Conservation (phyloP, 129 eudicot genomes). For the Helianthus annuus region DNA sequence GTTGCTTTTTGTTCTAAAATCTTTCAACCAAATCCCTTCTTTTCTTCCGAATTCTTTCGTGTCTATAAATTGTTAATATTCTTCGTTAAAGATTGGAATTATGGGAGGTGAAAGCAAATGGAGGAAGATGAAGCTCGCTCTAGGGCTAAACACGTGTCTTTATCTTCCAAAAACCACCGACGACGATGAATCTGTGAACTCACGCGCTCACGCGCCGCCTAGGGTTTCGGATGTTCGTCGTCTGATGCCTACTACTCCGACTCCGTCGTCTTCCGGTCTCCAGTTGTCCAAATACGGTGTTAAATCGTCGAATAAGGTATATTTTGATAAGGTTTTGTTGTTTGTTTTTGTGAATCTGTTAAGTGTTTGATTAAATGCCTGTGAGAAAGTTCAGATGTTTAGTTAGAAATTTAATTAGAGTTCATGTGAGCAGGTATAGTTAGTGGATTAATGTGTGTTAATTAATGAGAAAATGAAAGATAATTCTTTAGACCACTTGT, state of each 20-base stretch:
- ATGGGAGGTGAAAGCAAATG: constrained; percentile 73
- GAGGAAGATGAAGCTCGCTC: constrained; percentile 72
- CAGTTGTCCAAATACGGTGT: constrained; percentile 51
- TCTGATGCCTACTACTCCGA: constrained; percentile 72
- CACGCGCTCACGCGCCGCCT: constrained; percentile 38
- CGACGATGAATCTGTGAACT: constrained; percentile 48
- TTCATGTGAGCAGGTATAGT: not conserved
- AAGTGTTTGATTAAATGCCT: not conserved
- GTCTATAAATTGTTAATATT: constrained; percentile 16
- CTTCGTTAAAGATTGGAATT: not conserved
- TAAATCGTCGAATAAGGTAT: constrained; percentile 74
- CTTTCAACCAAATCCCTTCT: constrained; percentile 13
- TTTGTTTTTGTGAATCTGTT: not conserved
- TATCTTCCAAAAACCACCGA: constrained; percentile 57
- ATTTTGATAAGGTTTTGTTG: not conserved
- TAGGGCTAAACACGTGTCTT: constrained; percentile 63
- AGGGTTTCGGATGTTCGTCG: constrained; percentile 42
- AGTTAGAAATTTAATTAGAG: not conserved
- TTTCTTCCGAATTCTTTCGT: constrained; percentile 8
- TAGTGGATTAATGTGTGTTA: constrained; percentile 1
- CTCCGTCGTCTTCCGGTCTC: constrained; percentile 94
- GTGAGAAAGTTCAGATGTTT: constrained; percentile 7
- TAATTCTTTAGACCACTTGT: constrained; percentile 7
- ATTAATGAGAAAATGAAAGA: not conserved
- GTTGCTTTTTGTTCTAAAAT: constrained; percentile 31